A percentile compares a stretch with the other conserved stretches of the same genome.
phyloP scores from a whole-genome alignment of 2,329 filamentous ascomycete species.

The Diplocarpon rosae region DNA sequence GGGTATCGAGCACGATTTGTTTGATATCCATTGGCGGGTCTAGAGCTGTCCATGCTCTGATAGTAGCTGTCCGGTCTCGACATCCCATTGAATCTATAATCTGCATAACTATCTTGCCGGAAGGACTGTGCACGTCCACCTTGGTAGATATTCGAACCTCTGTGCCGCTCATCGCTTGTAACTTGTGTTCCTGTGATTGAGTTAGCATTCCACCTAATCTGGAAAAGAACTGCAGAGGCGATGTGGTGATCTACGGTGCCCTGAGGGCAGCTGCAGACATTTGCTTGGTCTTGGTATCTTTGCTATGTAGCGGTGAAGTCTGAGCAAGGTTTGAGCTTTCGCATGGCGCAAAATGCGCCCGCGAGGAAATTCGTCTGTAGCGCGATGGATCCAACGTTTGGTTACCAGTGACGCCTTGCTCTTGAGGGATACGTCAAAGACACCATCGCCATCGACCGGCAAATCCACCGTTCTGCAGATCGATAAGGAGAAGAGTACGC shows the following conservation, averaged over 20 bases:
- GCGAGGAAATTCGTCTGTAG: no score
- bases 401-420: no score
- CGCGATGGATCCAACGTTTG: no score
- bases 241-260: no score
- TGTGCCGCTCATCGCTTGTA: slow-evolving; percentile 21
- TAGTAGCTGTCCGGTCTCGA: slow-evolving; percentile 35
- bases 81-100: slow-evolving; percentile 28
- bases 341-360: no score
- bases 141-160: slow-evolving; percentile 24
- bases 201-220: background rate
- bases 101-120: slow-evolving; percentile 19
- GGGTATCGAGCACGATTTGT: slow-evolving; percentile 26
- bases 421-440: no score
- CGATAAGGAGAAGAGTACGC: slow-evolving; percentile 13
- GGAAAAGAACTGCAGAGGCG: no score
- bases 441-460: background rate
- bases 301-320: no score
- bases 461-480: slow-evolving; percentile 5
- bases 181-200: slow-evolving; percentile 24
- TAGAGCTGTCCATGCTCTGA: slow-evolving; percentile 22
- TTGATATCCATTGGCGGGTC: slow-evolving; percentile 24
- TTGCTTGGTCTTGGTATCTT: no score
- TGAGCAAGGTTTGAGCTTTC: no score
- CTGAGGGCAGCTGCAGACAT: no score
- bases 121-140: slow-evolving; percentile 24